Evolutionary conservation across 2,329 filamentous ascomycete genomes (phyloP), one percentile per base, ranked within the genome.

Genomic region (Aureobasidium vineae): DNA sequence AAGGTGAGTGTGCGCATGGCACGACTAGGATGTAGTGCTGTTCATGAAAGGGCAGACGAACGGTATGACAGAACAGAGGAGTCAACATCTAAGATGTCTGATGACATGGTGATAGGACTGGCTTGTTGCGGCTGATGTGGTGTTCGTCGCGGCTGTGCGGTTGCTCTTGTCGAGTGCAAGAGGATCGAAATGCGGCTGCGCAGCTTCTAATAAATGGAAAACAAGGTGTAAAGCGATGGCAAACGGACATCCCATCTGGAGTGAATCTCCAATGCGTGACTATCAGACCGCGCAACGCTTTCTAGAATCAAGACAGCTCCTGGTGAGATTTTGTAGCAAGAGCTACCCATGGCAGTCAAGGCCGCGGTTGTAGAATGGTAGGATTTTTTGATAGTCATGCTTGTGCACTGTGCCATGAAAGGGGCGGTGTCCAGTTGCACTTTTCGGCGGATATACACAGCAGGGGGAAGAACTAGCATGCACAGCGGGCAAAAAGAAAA

Each of bases 41-140:
- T 28, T 13, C 8, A 26, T 36, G 28, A 36, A 28, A 36, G 23
- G 57, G 43, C 3, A 49, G 28, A 61, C 38, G 31, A 38, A 49
- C 41, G 41, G 57, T 47, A 47, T 8, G 57, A 47, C 23, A 38
- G 54, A 21, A 59, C n/a, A 15, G 54, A 59, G 2, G 54, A 59
- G 23, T 59, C 54, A 19, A 16, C 8, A 33, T 59, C 54, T 11
- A 26, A 59, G 2, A 13, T 19, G 2, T 45, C 54, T 23, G 40
- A 43, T 26, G 54, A 59, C 54, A 59, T 59, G 23, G 19, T 33
- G 54, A 16, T 15, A 23, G 26, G 11, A n/a, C 21, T 19, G 23
- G 8, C 8, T 57, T 15, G 23, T 31, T 11, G 26, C 10, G 26
- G 26, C 16, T n/a, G 40, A 31, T 26, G 23, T 57, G 10, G 10